Conservation (phyloP, 805 yeast genomes). For the Wickerhamiella qilinensis region DNA sequence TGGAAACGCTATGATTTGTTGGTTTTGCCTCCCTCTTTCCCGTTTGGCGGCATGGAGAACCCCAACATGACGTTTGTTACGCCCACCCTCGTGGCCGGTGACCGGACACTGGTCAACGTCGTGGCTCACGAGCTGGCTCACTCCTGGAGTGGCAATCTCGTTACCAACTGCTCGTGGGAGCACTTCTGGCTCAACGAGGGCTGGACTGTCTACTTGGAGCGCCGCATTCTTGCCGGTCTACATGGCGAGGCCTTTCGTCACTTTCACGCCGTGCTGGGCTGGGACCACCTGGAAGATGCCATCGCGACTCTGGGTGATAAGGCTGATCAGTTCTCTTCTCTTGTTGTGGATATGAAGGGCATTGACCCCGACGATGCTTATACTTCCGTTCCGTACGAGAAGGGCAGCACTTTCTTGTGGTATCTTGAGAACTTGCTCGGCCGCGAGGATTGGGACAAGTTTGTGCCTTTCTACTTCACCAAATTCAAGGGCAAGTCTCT, state of each 20-base stretch:
- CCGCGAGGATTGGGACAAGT: constrained; percentile 49
- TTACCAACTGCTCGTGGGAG: constrained; percentile 82
- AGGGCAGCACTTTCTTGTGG: constrained; percentile 68
- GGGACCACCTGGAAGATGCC: constrained; percentile 62
- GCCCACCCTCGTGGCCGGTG: constrained; percentile 74
- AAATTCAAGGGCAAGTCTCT: constrained; percentile 54
- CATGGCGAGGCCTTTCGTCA: constrained; percentile 70
- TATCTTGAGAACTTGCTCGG: constrained; percentile 56
- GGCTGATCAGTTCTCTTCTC: constrained; percentile 30
- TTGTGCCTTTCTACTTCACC: constrained; percentile 60
- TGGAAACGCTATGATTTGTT: constrained; percentile 75
- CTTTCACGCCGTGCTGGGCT: constrained; percentile 72
- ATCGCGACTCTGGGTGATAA: constrained; percentile 24
- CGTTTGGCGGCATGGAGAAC: constrained; percentile 93
- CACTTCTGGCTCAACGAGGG: constrained; percentile 94
- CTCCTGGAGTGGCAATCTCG: constrained; percentile 84
- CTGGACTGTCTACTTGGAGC: constrained; percentile 85
- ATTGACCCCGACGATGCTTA: constrained; percentile 83
- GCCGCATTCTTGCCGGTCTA: constrained; percentile 62
- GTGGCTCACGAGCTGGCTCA: constrained; percentile 89
- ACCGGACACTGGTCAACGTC: constrained; percentile 72
- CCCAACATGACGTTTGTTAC: constrained; percentile 85
- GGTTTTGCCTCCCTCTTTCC: constrained; percentile 60
- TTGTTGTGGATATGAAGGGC: constrained; percentile 50
- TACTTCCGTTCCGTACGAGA: constrained; percentile 78